Conservation (phyloP, 169 alveolate species). For the Nephromyces sp. region DNA sequence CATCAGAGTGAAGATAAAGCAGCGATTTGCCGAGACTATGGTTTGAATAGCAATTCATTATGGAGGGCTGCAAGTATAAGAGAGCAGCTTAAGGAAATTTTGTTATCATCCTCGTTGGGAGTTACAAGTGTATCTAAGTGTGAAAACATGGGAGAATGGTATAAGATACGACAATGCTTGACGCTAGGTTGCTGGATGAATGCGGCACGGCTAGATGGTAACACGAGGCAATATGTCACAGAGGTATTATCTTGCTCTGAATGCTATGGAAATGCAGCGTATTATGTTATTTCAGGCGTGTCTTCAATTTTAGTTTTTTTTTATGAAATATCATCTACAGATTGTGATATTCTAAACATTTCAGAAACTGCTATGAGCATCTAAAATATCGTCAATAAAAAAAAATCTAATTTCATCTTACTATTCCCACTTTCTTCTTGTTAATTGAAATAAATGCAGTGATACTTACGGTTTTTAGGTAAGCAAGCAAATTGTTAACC, state of each 20-base stretch:
- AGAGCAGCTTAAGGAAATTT: slow-evolving; percentile 11
- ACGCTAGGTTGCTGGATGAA: slow-evolving; percentile 1
- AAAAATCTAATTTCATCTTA: neutral
- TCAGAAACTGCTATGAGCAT: too few relatives aligned
- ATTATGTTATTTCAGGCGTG: too few relatives aligned
- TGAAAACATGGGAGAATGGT: neutral
- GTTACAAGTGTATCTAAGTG: neutral
- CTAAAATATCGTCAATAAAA: too few relatives aligned
- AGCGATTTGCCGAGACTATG: slow-evolving; percentile 16
- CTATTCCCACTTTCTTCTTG: too few relatives aligned
- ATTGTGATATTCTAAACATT: too few relatives aligned
- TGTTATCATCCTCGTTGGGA: slow-evolving; percentile 5
- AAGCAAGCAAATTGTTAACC: neutral
- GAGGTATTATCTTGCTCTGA: neutral
- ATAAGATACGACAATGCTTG: neutral
- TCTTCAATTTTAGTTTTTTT: too few relatives aligned
- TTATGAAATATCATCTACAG: too few relatives aligned
- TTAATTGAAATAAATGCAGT: too few relatives aligned
- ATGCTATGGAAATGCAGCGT: neutral
- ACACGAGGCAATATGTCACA: neutral
- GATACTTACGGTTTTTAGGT: too few relatives aligned
- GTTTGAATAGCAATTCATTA: slow-evolving; percentile 16
- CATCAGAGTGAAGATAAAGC: slow-evolving; percentile 9
- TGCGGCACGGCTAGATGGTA: neutral
- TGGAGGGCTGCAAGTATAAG: slow-evolving; percentile 17